Evolutionary conservation across 768 basidiomycete genomes (phyloP).

Genomic region (Chalciporus piperatus): DNA sequence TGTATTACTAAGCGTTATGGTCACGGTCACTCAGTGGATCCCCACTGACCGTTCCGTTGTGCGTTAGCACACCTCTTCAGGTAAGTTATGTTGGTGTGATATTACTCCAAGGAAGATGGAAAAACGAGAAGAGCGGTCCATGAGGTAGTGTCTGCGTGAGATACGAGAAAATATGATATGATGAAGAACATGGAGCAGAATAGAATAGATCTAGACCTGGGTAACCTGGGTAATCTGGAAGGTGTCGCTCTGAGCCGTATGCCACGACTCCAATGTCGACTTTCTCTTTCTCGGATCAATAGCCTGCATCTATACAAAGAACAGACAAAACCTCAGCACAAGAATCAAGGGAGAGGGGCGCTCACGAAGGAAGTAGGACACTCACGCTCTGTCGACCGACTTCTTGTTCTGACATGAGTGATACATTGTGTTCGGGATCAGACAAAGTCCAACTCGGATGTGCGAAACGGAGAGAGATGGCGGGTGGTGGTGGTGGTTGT

Average conservation of each 20-base stretch:
- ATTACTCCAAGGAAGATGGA: too few relatives aligned
- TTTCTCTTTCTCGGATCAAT: constrained; percentile 10
- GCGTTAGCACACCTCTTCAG: too few relatives aligned
- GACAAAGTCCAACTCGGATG: constrained; percentile 6
- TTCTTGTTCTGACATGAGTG: neutral
- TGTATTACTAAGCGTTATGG: too few relatives aligned
- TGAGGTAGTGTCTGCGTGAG: neutral
- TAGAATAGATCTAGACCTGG: too few relatives aligned
- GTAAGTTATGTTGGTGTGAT: too few relatives aligned
- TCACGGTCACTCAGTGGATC: too few relatives aligned
- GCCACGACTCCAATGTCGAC: constrained; percentile 14
- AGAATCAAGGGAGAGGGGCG: too few relatives aligned
- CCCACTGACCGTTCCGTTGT: too few relatives aligned
- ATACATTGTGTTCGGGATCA: neutral
- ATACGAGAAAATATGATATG: too few relatives aligned
- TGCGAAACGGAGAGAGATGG: constrained; percentile 24
- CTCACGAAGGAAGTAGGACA: too few relatives aligned
- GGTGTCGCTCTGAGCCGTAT: constrained; percentile 3
- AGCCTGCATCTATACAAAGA: neutral
- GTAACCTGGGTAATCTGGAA: neutral
- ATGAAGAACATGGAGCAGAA: too few relatives aligned
- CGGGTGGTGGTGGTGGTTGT: neutral
- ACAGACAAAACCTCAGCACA: too few relatives aligned
- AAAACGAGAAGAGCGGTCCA: neutral
- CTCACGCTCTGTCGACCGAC: neutral